Conservation (phyloP, 179 eudicot species). For the Heliamphora pulchella region DNA sequence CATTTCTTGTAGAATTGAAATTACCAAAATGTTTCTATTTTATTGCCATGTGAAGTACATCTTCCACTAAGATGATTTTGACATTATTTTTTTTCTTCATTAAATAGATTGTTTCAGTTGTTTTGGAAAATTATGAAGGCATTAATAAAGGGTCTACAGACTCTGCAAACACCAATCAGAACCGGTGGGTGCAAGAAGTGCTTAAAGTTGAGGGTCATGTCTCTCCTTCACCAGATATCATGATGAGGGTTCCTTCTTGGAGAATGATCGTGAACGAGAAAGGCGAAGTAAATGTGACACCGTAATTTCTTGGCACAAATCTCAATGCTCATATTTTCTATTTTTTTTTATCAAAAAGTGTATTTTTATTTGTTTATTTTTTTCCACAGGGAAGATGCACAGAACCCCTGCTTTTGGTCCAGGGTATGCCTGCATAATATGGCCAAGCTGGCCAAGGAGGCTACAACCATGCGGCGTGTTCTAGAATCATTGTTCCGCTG, state of each 20-base stretch:
- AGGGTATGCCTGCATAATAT: slow-evolving; percentile 86
- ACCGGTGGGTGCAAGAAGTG: slow-evolving; percentile 62
- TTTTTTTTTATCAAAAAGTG: background rate
- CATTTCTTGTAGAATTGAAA: background rate
- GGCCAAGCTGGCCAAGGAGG: slow-evolving; percentile 94
- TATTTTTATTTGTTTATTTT: background rate
- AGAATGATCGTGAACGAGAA: slow-evolving; percentile 53
- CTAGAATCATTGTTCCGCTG: slow-evolving; percentile 83
- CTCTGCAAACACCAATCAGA: slow-evolving; percentile 26
- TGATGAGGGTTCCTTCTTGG: slow-evolving; percentile 68
- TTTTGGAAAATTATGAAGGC: slow-evolving; percentile 71
- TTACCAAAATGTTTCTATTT: background rate
- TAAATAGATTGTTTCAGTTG: slow-evolving; percentile 68
- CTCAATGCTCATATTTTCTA: background rate
- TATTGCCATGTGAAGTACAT: background rate
- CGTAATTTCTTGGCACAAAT: slow-evolving; percentile 37
- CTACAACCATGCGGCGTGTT: slow-evolving; percentile 85
- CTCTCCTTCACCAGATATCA: slow-evolving; percentile 39
- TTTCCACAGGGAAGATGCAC: slow-evolving; percentile 61
- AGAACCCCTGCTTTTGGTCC: slow-evolving; percentile 50
- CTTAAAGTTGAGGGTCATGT: slow-evolving; percentile 40
- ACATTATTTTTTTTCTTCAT: background rate
- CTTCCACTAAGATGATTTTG: slow-evolving; percentile 4
- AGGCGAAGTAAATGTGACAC: slow-evolving; percentile 65
- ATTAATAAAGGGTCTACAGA: slow-evolving; percentile 25